Evolutionary conservation across 352 stramenopile genomes (phyloP), one percentile per base, ranked within the genome.

Genomic region (Pythium apleroticum): DNA sequence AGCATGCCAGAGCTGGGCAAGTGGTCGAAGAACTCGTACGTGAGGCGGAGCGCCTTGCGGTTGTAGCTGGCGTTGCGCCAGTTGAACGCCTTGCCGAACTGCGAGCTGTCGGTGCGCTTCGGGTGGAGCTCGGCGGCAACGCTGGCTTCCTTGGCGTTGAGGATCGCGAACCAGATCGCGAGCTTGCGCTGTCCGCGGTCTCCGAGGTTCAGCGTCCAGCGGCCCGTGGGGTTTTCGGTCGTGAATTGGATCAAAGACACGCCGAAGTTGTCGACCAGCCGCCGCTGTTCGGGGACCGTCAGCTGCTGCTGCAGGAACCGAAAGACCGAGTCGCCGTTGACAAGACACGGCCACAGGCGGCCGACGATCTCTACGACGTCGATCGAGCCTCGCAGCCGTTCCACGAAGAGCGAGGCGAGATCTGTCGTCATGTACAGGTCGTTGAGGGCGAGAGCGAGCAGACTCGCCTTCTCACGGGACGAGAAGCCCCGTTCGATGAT

Each of bases 31-130:
- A 91, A 91, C 2, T 71, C 57, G 57, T 88, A 81, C 1, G 63
- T 85, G 6, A 90, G 46, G 9, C 74, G 73, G 24, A 92, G 67
- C 0, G 60, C 43, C 22, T 85, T 78, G 22, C 82, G 74, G 56
- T 90, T 90, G 68, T 84, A 87, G 33, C 71, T 72, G 20, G 69
- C 79, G 35, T 92, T 92, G 39, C 83, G 83, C 78, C 80, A 92
- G 58, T 80, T 77, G 60, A 69, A 80, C 0, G 68, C 77, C 35
- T 75, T 81, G 14, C 79, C 80, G 41, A 78, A 86, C 48, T 92
- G 83, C 45, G 78, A 82, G 46, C 68, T 78, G 63, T 90, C 81
- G 4, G 76, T 85, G 11, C 77, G 79, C 43, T 80, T 86, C 0
- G 77, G 60, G 57, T 86, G 73, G 27, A 71, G 63, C 24, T 76